Evolutionary conservation across 1,284 basidiomycete genomes (phyloP).

Genomic region (Anthracocystis walkeri): DNA sequence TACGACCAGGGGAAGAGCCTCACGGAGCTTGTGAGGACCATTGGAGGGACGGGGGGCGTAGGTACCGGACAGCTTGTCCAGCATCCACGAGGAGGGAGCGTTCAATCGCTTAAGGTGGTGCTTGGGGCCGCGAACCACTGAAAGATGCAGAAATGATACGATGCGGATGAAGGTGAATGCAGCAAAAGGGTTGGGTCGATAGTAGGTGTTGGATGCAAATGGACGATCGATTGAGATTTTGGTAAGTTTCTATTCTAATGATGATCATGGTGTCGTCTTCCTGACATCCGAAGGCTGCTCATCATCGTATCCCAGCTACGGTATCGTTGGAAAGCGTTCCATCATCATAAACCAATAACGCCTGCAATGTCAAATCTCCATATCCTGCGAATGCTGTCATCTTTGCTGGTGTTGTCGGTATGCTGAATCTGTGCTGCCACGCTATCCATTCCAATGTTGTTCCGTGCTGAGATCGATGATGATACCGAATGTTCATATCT

Average conservation of each 20-base stretch:
- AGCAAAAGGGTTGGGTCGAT: neutral
- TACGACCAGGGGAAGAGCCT: slow-evolving; percentile 79
- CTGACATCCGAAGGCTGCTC: neutral
- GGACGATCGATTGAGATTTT: slow-evolving; percentile 9
- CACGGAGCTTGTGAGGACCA: slow-evolving; percentile 98
- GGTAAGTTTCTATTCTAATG: slow-evolving; percentile 28
- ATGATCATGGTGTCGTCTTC: neutral
- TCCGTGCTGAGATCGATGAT: slow-evolving; percentile 29
- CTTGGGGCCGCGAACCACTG: slow-evolving; percentile 85
- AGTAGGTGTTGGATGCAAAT: slow-evolving; percentile 13
- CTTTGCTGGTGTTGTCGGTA: neutral
- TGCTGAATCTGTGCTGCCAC: neutral
- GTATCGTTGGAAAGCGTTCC: slow-evolving; percentile 1
- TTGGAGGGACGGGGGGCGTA: slow-evolving; percentile 96
- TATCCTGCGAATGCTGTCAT: neutral
- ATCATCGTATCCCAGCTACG: slow-evolving; percentile 21
- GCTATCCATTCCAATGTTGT: slow-evolving; percentile 4
- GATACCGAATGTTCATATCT: slow-evolving; percentile 11
- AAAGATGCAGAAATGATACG: slow-evolving; percentile 9
- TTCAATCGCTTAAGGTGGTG: slow-evolving; percentile 98
- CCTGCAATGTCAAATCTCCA: neutral
- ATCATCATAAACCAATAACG: neutral
- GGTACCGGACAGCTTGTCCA: slow-evolving; percentile 97
- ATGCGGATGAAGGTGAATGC: slow-evolving; percentile 2
- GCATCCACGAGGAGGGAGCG: slow-evolving; percentile 99